A percentile compares a stretch with the other conserved stretches of the same genome.
Evolutionary conservation across 495 filamentous ascomycete species (phyloP).

Genomic region (Venustampulla echinocandica): DNA sequence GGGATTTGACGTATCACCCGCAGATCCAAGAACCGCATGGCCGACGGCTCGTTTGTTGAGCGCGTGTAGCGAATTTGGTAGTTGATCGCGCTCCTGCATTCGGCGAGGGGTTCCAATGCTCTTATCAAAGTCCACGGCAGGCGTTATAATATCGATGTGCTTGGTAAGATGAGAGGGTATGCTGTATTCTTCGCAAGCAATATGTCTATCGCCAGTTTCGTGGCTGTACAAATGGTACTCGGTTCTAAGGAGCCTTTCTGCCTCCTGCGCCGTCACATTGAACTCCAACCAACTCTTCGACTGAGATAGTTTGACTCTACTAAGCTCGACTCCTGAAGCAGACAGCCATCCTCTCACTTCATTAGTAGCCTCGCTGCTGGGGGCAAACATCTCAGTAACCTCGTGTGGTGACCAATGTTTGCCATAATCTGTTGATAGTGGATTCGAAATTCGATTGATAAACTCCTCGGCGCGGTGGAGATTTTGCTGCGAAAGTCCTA

Average conservation of each 20-base stretch:
- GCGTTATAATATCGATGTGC: conserved; percentile 19
- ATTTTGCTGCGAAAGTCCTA: conserved; percentile 47
- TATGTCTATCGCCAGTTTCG: conserved; percentile 31
- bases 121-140: conserved; percentile 19
- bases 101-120: conserved; percentile 7
- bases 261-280: conserved; percentile 42
- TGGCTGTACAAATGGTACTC: conserved; percentile 53
- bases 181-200: conserved; percentile 18
- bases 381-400: conserved; percentile 39
- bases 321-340: conserved; percentile 36
- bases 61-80: conserved; percentile 6
- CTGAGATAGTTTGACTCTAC: conserved; percentile 39
- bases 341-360: conserved; percentile 40
- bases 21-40: conserved; percentile 11
- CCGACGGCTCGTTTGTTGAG: conserved; percentile 11
- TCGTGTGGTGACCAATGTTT: conserved; percentile 36
- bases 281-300: conserved; percentile 42
- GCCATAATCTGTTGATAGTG: conserved; percentile 40
- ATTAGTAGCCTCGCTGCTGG: conserved; percentile 31
- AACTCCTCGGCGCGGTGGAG: conserved; percentile 43
- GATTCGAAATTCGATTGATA: conserved; percentile 38
- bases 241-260: conserved; percentile 48
- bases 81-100: conserved; percentile 6
- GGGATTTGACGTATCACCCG: conserved; percentile 18
- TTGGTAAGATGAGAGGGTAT: conserved; percentile 12